Conservation (phyloP, 345 rosid species). For the Carallia pectinifolia region DNA sequence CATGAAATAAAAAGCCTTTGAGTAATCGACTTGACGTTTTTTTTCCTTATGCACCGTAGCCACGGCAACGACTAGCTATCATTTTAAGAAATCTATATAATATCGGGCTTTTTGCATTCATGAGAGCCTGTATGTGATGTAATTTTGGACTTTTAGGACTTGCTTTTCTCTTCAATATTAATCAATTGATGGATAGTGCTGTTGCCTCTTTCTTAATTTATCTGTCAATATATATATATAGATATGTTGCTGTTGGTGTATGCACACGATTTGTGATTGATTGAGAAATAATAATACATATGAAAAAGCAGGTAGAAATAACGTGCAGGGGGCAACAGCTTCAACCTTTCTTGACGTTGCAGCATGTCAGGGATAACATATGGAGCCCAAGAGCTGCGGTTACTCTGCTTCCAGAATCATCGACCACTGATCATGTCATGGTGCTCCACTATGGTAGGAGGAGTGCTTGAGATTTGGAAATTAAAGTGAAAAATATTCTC, state of each 20-base stretch:
- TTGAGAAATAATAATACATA: not conserved
- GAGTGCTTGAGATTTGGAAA: conserved; percentile 28
- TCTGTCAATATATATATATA: too few species aligned
- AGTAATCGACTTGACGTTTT: not conserved
- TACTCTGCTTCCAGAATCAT: conserved; percentile 57
- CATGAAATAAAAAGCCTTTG: too few species aligned
- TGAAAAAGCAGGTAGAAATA: conserved; percentile 74
- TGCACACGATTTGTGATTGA: not conserved
- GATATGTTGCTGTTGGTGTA: not conserved
- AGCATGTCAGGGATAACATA: conserved; percentile 84
- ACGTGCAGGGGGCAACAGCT: conserved; percentile 90
- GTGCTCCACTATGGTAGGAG: conserved; percentile 77
- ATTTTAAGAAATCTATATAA: not conserved
- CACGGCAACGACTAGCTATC: not conserved
- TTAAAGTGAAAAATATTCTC: too few species aligned
- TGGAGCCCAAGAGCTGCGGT: conserved; percentile 66
- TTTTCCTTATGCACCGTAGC: not conserved
- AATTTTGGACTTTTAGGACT: too few species aligned
- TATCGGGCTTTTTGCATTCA: not conserved
- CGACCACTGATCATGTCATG: conserved; percentile 82
- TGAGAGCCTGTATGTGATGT: not conserved
- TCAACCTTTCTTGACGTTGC: conserved; percentile 70
- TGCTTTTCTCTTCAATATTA: too few species aligned
- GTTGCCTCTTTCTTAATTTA: too few species aligned
- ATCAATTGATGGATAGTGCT: too few species aligned